Evolutionary conservation across 305 asterid species (phyloP).

Genomic region (Fraxinus ornus): DNA sequence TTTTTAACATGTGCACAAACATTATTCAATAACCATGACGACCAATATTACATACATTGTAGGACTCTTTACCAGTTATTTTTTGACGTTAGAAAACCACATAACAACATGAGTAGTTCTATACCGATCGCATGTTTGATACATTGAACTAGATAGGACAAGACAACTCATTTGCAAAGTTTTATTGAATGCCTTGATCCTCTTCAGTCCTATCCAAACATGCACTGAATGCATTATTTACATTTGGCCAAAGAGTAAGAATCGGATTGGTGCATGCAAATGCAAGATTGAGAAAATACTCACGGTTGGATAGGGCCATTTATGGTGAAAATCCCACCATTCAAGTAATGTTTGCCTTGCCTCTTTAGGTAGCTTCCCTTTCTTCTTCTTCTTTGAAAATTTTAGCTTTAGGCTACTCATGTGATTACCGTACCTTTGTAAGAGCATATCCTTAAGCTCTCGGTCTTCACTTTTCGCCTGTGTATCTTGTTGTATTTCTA

Average conservation of each 20-base stretch:
- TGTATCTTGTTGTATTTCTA: slow-evolving; percentile 19
- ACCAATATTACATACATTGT: background rate
- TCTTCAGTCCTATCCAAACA: background rate
- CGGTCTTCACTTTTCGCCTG: slow-evolving; percentile 30
- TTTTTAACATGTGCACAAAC: background rate
- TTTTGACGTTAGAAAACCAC: background rate
- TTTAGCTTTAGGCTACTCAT: slow-evolving; percentile 42
- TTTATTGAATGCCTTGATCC: background rate
- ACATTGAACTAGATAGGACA: background rate
- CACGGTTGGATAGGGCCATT: slow-evolving; percentile 61
- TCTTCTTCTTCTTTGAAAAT: slow-evolving; percentile 58
- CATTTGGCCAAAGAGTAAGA: background rate
- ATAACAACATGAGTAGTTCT: background rate
- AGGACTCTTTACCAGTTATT: background rate
- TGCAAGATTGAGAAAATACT: slow-evolving; percentile 14
- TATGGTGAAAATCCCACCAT: slow-evolving; percentile 52
- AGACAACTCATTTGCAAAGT: background rate
- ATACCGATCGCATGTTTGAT: background rate
- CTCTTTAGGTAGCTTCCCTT: slow-evolving; percentile 52
- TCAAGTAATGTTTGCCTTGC: slow-evolving; percentile 45
- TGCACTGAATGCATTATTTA: background rate
- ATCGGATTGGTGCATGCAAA: background rate
- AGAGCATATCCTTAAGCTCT: slow-evolving; percentile 41
- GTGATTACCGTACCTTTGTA: slow-evolving; percentile 39
- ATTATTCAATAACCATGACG: background rate